Percentiles rank a stretch among this genome's conserved stretches.
Evolutionary conservation across 352 stramenopile species (phyloP).

Genomic region (Phytophthora cactorum): DNA sequence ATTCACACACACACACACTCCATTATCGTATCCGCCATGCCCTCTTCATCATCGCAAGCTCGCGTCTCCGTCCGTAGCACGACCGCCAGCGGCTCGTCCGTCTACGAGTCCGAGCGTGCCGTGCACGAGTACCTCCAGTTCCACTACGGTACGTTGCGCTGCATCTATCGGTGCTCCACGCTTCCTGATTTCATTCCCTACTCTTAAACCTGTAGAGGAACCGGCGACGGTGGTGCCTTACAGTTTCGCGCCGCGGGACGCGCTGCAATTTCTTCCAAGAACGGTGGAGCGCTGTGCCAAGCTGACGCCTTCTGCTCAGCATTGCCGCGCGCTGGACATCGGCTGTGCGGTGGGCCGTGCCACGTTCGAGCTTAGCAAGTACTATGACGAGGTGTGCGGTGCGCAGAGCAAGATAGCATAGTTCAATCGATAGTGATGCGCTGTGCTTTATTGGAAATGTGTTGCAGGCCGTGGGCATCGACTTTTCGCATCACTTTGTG

Average conservation of each 20-base stretch:
- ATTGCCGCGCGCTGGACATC: slow-evolving; percentile 92
- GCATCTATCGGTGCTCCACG: background rate
- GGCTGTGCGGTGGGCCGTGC: slow-evolving; percentile 94
- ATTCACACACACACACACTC: background rate
- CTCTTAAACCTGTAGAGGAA: slow-evolving; percentile 42
- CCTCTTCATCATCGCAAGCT: background rate
- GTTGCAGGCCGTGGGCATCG: slow-evolving; percentile 89
- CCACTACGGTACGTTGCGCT: slow-evolving; percentile 73
- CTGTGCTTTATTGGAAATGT: background rate
- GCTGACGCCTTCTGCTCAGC: slow-evolving; percentile 56
- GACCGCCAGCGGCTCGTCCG: slow-evolving; percentile 83
- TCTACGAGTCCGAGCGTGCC: slow-evolving; percentile 89
- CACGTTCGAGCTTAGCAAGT: slow-evolving; percentile 93
- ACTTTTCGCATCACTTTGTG: slow-evolving; percentile 94
- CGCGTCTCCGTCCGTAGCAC: slow-evolving; percentile 68
- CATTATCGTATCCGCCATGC: slow-evolving; percentile 24
- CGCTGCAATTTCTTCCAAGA: slow-evolving; percentile 87
- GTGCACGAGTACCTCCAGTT: slow-evolving; percentile 93
- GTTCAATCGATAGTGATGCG: slow-evolving; percentile 5
- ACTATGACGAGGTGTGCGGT: slow-evolving; percentile 86
- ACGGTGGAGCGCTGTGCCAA: slow-evolving; percentile 78
- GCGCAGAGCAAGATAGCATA: background rate
- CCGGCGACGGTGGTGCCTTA: slow-evolving; percentile 73
- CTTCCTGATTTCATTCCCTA: background rate
- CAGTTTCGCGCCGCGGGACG: slow-evolving; percentile 76